Evolutionary conservation across 2,329 filamentous ascomycete genomes (phyloP), one percentile per base, ranked within the genome.

Genomic region (Alternaria burnsii): DNA sequence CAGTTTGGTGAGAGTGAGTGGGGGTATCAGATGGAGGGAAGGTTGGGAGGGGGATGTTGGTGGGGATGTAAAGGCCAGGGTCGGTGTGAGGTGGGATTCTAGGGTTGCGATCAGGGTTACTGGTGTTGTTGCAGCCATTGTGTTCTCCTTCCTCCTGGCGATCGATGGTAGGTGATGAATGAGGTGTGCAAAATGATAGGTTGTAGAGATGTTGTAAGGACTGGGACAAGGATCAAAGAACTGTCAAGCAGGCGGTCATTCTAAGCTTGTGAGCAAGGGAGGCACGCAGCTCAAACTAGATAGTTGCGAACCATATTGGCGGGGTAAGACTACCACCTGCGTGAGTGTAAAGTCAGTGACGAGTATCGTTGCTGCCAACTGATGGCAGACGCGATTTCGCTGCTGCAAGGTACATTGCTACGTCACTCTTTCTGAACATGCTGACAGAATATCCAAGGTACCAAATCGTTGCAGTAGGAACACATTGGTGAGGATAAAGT

Each of bases 21-120:
- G n/a, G 4, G 71, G 42, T 9, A 72, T 59, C 18, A 73, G 58
- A 28, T 67, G 56, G n/a, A 73, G 58, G 3, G 66, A 61, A 14
- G 69, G 65, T 16, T 58, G 52, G 22, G 48, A 22, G 4, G 64
- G 36, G 24, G 59, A 47, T 36, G 58, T 55, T 30, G 58, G 44
- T 22, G 55, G 24, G 1, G 58, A 52, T 3, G 62, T 59, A 22
- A 63, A 52, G 24, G 57, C 42, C 2, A 65, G 14, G 16, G 63
- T 58, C 14, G 65, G 70, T 11, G 59, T 62, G 43, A 74, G 62
- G 58, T 71, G 71, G 41, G 66, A 74, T 58, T 75, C 71, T 36
- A 72, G 58, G 18, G 66, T 67, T n/a, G 71, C 71, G 61, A 74
- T 66, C 5, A 71, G 62, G 30, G 65, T 60, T 22, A 60, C 12